These are phyloP conservation scores for Paspalum notatum DNA, from an alignment of 176 grass and related monocot genomes.

Conservation along the genomic window DNA sequence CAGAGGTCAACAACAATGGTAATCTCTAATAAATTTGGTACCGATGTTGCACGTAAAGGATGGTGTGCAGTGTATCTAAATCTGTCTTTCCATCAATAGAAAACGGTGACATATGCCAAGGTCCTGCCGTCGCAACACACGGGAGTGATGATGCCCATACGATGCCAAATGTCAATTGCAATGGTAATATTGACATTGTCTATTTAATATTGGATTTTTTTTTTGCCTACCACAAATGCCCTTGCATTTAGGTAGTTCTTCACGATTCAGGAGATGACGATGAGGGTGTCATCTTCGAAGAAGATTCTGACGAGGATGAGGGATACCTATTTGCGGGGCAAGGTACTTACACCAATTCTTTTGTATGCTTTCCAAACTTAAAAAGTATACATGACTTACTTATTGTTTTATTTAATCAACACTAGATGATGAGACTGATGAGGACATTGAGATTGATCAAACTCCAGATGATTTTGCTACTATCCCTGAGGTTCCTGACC, in stretches of 20 bases:
- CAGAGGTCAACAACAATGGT: no score
- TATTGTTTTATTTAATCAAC: neutral
- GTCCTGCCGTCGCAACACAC: no score
- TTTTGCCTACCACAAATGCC: neutral
- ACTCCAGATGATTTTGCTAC: neutral
- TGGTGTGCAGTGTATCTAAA: no score
- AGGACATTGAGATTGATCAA: neutral
- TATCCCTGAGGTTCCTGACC: neutral
- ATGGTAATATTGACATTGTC: no score
- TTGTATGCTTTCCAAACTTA: neutral
- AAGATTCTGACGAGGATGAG: neutral
- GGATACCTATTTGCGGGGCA: neutral
- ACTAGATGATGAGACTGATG: neutral
- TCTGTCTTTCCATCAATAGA: no score
- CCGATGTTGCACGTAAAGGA: no score
- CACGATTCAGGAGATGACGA: neutral
- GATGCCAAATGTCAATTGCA: no score
- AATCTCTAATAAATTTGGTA: no score
- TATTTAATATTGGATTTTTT: neutral
- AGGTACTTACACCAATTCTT: neutral
- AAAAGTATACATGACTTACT: neutral
- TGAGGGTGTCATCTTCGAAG: neutral
- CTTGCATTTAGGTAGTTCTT: no score
- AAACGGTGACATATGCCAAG: no score
- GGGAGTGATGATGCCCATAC: no score